These are phyloP conservation scores for Spergularia bocconei DNA, from an alignment of 148 eudicot genomes.

Conservation along the genomic window DNA sequence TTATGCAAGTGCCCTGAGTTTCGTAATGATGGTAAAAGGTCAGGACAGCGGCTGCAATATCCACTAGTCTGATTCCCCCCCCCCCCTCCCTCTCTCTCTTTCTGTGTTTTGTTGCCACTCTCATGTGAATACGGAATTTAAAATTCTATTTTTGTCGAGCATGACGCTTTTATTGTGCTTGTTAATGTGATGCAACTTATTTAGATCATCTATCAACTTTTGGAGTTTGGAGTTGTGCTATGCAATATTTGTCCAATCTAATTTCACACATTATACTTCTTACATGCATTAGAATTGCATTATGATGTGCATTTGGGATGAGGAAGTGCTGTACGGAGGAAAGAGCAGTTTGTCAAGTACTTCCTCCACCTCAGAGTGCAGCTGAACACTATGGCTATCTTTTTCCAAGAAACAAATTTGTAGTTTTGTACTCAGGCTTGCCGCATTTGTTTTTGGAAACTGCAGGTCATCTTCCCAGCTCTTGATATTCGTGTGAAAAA, in stretches of 20 bases:
- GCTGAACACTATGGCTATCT: not conserved
- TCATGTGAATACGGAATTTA: not conserved
- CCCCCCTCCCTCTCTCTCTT: no score
- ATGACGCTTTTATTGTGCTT: not conserved
- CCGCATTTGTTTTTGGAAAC: not conserved
- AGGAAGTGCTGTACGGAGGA: not conserved
- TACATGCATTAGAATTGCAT: not conserved
- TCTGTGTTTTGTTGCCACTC: no score
- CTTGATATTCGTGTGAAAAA: slow-evolving; percentile 97
- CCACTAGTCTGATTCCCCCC: no score
- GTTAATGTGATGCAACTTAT: no score
- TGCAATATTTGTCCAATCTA: not conserved
- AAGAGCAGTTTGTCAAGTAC: not conserved
- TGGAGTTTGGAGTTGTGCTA: not conserved
- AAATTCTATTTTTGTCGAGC: not conserved
- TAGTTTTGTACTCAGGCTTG: not conserved
- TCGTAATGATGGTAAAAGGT: no score
- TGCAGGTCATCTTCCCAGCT: slow-evolving; percentile 94
- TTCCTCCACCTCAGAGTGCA: not conserved
- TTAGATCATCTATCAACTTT: not conserved
- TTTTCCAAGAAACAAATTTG: not conserved
- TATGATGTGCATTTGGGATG: not conserved
- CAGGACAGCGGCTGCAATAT: no score
- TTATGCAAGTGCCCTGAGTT: no score
- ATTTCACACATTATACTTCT: not conserved